Conservation (phyloP, 1,284 basidiomycete species). For the Ceratobasidium sp. region DNA sequence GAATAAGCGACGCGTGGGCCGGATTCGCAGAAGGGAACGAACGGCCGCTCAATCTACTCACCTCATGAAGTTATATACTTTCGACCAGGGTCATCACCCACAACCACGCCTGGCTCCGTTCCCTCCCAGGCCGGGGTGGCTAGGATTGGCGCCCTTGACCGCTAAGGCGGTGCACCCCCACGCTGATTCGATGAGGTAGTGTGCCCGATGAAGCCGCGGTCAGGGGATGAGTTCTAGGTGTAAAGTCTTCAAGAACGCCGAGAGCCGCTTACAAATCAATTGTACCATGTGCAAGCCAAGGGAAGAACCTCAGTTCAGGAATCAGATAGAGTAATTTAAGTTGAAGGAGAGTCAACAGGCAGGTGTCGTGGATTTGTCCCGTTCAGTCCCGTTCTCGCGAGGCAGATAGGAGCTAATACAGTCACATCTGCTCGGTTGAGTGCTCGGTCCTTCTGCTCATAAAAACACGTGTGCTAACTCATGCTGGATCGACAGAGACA, state of each 20-base stretch:
- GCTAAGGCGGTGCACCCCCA: conserved; percentile 9
- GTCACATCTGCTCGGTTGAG: too few species aligned
- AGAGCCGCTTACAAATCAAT: conserved; percentile 12
- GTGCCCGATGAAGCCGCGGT: background rate
- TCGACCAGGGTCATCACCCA: background rate
- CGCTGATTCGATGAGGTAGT: background rate
- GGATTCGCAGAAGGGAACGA: conserved; percentile 1
- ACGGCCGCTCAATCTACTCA: background rate
- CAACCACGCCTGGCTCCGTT: background rate
- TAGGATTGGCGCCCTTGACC: background rate
- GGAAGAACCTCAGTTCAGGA: background rate
- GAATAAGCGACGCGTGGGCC: background rate
- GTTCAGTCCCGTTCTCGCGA: too few species aligned
- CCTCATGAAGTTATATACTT: conserved; percentile 4
- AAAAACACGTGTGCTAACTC: too few species aligned
- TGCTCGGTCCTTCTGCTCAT: background rate
- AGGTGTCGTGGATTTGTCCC: too few species aligned
- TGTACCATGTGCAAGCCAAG: background rate
- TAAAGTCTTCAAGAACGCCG: background rate
- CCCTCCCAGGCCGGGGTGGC: background rate
- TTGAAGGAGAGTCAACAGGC: too few species aligned
- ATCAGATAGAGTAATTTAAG: too few species aligned
- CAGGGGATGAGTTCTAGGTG: background rate
- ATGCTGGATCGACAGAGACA: too few species aligned
- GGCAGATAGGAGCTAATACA: too few species aligned